Percentiles rank a stretch among this genome's conserved stretches.
Conservation (phyloP, 1,284 basidiomycete genomes). For the Lignosus rhinocerotis region DNA sequence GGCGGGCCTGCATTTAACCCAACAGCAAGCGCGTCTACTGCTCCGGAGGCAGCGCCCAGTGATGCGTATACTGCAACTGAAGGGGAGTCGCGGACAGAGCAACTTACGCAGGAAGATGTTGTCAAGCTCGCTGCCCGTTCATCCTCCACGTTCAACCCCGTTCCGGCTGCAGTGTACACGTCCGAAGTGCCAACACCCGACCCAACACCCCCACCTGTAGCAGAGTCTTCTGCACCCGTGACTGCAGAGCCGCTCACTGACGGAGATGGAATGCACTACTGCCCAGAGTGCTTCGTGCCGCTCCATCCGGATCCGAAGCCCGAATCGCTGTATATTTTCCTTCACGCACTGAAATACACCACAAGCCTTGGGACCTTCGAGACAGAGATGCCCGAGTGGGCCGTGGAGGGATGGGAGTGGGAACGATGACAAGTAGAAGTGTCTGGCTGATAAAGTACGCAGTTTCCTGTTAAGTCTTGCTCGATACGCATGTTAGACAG, state of each 20-base stretch:
- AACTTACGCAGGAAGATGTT: slow-evolving; percentile 48
- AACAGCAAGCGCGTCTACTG: background rate
- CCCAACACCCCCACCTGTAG: slow-evolving; percentile 1
- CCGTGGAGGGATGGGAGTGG: slow-evolving; percentile 65
- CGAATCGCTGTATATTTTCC: slow-evolving; percentile 89
- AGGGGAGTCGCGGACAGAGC: slow-evolving; percentile 24
- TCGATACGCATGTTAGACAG: no score
- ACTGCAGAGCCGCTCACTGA: slow-evolving; percentile 6
- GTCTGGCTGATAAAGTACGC: background rate
- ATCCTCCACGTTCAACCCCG: background rate
- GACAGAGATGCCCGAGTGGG: slow-evolving; percentile 77
- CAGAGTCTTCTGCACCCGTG: slow-evolving; percentile 3
- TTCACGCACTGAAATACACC: slow-evolving; percentile 87
- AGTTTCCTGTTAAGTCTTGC: background rate
- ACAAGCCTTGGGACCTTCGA: slow-evolving; percentile 74
- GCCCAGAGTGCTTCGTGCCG: slow-evolving; percentile 86
- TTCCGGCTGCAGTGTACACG: background rate
- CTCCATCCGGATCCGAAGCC: slow-evolving; percentile 89
- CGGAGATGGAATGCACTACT: slow-evolving; percentile 50
- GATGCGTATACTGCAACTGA: background rate
- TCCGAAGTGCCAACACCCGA: slow-evolving; percentile 4
- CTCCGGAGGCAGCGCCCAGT: background rate
- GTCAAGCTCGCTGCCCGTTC: slow-evolving; percentile 21
- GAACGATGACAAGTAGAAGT: slow-evolving; percentile 38
- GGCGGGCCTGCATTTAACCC: slow-evolving; percentile 43